These are phyloP conservation scores for Quillaja saponaria DNA, from an alignment of 306 rosid species.

Conservation along the genomic window DNA sequence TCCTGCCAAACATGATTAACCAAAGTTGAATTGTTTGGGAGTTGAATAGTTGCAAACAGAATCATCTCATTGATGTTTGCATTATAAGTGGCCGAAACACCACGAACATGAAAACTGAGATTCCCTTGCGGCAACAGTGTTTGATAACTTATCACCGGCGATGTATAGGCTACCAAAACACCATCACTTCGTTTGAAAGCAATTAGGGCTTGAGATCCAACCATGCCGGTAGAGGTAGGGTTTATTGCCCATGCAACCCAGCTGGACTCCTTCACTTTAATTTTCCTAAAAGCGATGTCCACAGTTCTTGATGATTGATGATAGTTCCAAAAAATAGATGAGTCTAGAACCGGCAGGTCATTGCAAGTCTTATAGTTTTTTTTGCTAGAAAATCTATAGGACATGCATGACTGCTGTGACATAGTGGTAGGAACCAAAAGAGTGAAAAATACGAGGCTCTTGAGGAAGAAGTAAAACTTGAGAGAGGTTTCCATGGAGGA, in stretches of 20 bases:
- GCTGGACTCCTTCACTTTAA: neutral
- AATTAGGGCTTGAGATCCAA: conserved; percentile 39
- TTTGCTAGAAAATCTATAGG: conserved; percentile 9
- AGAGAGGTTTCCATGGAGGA: too few species aligned
- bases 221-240: conserved; percentile 45
- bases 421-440: too few species aligned
- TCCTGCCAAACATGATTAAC: conserved; percentile 44
- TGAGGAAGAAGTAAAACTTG: neutral
- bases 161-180: conserved; percentile 18
- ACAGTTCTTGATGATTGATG: conserved; percentile 8
- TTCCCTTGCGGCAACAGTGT: conserved; percentile 23
- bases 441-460: too few species aligned
- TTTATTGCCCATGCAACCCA: conserved; percentile 58
- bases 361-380: conserved; percentile 23
- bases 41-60: conserved; percentile 27
- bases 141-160: conserved; percentile 10
- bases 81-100: conserved; percentile 17
- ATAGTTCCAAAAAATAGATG: conserved; percentile 38
- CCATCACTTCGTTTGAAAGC: conserved; percentile 26
- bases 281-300: conserved; percentile 38
- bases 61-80: neutral
- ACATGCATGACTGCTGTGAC: too few species aligned
- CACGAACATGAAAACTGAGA: conserved; percentile 29
- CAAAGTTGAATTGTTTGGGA: neutral
- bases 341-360: conserved; percentile 30